Conservation (phyloP, 345 rosid genomes). For the Euphorbia peplus region DNA sequence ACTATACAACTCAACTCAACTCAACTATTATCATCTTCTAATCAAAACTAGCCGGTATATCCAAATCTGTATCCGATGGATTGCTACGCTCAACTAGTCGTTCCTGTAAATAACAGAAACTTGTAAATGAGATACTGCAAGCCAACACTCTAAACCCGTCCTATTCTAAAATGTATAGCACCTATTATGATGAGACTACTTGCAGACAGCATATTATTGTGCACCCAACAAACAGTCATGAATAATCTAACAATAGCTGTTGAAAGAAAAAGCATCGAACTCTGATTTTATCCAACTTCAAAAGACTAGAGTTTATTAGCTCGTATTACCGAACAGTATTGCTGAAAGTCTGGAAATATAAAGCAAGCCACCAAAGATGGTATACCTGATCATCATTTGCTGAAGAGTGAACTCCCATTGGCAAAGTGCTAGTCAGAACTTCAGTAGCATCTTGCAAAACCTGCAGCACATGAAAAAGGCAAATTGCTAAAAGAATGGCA, state of each 20-base stretch:
- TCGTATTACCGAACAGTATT: not conserved
- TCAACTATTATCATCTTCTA: constrained; percentile 41
- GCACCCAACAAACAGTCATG: too few relatives aligned
- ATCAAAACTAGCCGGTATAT: constrained; percentile 49
- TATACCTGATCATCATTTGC: constrained; percentile 61
- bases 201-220: not conserved
- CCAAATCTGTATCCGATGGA: constrained; percentile 63
- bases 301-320: not conserved
- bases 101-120: constrained; percentile 45
- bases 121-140: constrained; percentile 18
- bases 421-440: constrained; percentile 35
- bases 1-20: too few relatives aligned
- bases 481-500: constrained; percentile 6
- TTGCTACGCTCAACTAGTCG: constrained; percentile 52
- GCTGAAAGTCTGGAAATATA: not conserved
- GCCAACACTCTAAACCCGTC: constrained; percentile 2
- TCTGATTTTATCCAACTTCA: not conserved
- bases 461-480: constrained; percentile 26
- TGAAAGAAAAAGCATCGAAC: not conserved
- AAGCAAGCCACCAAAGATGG: constrained; percentile 1
- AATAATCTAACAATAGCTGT: not conserved
- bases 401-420: constrained; percentile 42
- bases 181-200: too few relatives aligned
- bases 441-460: constrained; percentile 41
- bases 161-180: not conserved